Percentiles rank a stretch among this genome's conserved stretches.
Conservation (phyloP, 192 early-diverging fungal genomes). For the Gonapodya sp. region DNA sequence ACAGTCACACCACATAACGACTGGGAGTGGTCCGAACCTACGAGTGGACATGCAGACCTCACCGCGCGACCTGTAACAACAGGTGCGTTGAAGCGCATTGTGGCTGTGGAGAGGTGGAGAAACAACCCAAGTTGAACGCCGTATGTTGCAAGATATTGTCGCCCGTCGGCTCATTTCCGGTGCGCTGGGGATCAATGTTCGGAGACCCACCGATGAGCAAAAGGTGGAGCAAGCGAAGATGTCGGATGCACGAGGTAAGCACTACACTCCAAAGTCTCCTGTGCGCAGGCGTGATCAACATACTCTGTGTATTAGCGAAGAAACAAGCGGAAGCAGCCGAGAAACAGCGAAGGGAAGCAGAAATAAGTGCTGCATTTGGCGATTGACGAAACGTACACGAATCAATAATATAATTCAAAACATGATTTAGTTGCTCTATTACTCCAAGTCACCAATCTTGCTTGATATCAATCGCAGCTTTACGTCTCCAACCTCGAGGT, state of each 20-base stretch:
- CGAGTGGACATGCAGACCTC: constrained; percentile 16
- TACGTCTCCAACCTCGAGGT: background rate
- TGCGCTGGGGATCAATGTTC: constrained; percentile 51
- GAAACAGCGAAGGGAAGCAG: background rate
- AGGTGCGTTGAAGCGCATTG: background rate
- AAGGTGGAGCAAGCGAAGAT: constrained; percentile 26
- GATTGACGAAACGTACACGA: background rate
- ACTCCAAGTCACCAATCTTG: background rate
- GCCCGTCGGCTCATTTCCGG: constrained; percentile 64
- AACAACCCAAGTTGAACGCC: too few species aligned
- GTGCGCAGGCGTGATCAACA: too few species aligned
- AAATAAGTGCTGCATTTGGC: background rate
- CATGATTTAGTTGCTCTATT: too few species aligned
- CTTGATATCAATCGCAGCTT: background rate
- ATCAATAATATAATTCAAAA: too few species aligned
- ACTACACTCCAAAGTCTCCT: background rate
- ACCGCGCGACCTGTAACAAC: constrained; percentile 35
- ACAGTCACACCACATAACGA: constrained; percentile 47
- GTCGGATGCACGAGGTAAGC: constrained; percentile 22
- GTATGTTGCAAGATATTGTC: constrained; percentile 62
- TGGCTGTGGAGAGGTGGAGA: too few species aligned
- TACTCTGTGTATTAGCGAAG: background rate
- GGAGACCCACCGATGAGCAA: constrained; percentile 24
- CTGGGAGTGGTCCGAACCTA: constrained; percentile 23
- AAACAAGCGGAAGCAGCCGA: background rate